Base-by-base conservation (phyloP, 1,139 yeast genomes). In the Pichia sp. region DNA sequence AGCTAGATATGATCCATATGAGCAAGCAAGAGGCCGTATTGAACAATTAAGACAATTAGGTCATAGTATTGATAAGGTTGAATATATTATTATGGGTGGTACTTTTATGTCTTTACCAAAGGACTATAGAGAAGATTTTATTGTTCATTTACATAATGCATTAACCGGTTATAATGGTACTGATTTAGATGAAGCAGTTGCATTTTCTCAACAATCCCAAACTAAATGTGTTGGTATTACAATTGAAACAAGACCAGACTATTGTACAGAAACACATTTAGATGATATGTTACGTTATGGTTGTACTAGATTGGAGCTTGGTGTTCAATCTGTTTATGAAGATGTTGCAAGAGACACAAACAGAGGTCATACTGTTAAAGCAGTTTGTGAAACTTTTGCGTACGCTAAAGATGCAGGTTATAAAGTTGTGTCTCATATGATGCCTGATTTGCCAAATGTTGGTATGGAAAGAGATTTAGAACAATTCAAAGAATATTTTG, bases 211-310 rank as follows among this genome's bases (percentile, higher is more conserved):
- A 63, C 96, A 91, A 60, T 83, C 95, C 18, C 80, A 84, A 54
- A 91, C 97, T 6, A 93, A 93, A 61, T 91, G 98, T 72, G 98
- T 91, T 30, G 99, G 99, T 48, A 91, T 91, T 51, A 91, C 99
- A 16, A 91, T 91, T 54, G 99, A 91, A 64, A 91, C 99, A 0
- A 76, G 99, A 61, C 99, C 99, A 0, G 99, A 91, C 65, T 93
- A 93, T 66, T 91, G 99, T 69, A 88, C 97, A 0, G 94, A 85
- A 50, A 86, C 95, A 0, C 99, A 91, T 64, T 67, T 91, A 51
- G 85, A 91, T 59, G 97, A 91, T 61, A 91, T 91, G 97, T 72
- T 91, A 56, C 77, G 80, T 51, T 91, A 91, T 59, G 99, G 99
- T 5, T 91, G 99, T 64, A 91, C 99, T 1, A 76, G 99, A 53